Percentiles rank a stretch among this genome's conserved stretches.
Evolutionary conservation across 2,329 filamentous ascomycete genomes (phyloP).

Genomic region (Calonectria hongkongensis): DNA sequence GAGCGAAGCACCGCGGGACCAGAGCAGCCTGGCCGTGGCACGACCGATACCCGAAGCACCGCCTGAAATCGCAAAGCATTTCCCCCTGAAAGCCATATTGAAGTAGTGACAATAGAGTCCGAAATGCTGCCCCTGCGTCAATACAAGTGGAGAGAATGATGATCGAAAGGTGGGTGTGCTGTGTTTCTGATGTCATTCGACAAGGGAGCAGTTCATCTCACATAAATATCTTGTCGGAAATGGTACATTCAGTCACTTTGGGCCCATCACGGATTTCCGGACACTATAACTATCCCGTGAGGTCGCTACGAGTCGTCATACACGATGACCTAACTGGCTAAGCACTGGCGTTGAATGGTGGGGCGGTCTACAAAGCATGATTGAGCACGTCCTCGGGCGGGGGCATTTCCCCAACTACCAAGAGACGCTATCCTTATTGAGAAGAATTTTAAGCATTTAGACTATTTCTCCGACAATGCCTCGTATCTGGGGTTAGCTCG

Average conservation of each 20-base stretch:
- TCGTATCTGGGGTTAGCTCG: no score
- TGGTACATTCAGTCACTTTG: neutral
- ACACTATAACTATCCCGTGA: neutral
- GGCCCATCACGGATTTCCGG: neutral
- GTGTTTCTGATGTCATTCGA: neutral
- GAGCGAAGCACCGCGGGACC: neutral
- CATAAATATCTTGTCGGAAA: neutral
- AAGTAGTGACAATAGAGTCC: neutral
- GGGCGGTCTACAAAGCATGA: neutral
- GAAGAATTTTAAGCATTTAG: no score
- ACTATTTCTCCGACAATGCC: no score
- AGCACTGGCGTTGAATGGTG: neutral
- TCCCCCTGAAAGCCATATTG: slow-evolving; percentile 7
- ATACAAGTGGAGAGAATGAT: neutral
- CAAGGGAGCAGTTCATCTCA: neutral
- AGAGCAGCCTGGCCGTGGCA: neutral
- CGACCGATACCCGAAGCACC: slow-evolving; percentile 12
- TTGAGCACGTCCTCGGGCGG: neutral
- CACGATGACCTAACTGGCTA: no score
- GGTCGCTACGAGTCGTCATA: neutral
- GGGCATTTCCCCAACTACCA: no score
- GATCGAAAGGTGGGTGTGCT: neutral
- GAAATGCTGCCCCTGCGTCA: no score
- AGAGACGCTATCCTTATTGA: no score
- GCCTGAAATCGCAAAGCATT: slow-evolving; percentile 2